Conservation (phyloP, 2,329 filamentous ascomycete species). For the Cercospora zeina region DNA sequence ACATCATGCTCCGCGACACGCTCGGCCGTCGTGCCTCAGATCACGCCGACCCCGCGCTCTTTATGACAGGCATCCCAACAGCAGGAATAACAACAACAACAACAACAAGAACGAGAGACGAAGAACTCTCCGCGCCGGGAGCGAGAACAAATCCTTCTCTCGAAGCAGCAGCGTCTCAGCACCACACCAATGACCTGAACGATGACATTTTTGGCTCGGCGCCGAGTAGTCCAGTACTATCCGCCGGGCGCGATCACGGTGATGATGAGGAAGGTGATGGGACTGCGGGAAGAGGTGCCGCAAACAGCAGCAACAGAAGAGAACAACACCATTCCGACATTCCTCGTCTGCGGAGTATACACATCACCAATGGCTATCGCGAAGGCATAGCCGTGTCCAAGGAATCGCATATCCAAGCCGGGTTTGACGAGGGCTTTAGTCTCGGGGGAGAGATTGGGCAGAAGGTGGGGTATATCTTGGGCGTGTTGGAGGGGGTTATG, state of each 20-base stretch:
- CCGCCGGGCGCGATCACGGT: not conserved
- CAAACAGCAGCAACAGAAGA: not conserved
- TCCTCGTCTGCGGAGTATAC: constrained; percentile 69
- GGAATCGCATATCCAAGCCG: constrained; percentile 71
- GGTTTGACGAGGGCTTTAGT: constrained; percentile 88
- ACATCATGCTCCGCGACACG: constrained; percentile 36
- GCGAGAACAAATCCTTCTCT: not conserved
- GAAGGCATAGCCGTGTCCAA: constrained; percentile 82
- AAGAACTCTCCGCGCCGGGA: not conserved
- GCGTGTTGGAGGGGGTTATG: constrained; percentile 71
- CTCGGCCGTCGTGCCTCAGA: constrained; percentile 26
- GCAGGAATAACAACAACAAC: constrained; percentile 11
- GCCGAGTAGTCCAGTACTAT: constrained; percentile 42
- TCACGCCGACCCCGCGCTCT: constrained; percentile 20
- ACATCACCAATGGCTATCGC: constrained; percentile 84
- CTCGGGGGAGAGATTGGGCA: constrained; percentile 80
- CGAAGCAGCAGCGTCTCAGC: not conserved
- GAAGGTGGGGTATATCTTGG: constrained; percentile 71
- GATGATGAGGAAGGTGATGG: not conserved
- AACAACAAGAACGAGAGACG: constrained; percentile 10
- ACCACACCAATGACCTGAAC: constrained; percentile 35
- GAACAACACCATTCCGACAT: constrained; percentile 62
- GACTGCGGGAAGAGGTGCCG: too few relatives aligned
- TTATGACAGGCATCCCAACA: constrained; percentile 27
- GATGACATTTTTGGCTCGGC: constrained; percentile 53